A percentile compares a stretch with the other conserved stretches of the same genome.
These are phyloP conservation scores for Pseudonectria foliicola DNA, from an alignment of 2,329 filamentous ascomycete genomes.

Conservation along the genomic window DNA sequence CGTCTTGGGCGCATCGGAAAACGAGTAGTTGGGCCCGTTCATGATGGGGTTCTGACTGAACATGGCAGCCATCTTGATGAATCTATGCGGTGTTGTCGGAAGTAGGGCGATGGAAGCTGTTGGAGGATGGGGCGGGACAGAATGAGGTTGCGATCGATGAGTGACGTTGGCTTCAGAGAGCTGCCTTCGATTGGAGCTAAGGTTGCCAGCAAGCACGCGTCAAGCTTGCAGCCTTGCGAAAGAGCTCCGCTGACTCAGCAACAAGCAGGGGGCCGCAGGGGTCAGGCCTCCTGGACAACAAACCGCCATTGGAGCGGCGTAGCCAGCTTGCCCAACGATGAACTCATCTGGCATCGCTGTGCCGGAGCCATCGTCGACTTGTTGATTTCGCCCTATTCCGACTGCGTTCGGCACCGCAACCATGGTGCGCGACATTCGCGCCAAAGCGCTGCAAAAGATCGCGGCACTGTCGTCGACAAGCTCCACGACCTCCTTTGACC, in stretches of 20 bases:
- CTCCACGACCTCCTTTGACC: slow-evolving; percentile 47
- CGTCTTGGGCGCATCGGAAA: slow-evolving; percentile 52
- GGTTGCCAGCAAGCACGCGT: slow-evolving; percentile 31
- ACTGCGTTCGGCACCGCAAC: slow-evolving; percentile 5
- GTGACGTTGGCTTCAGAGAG: slow-evolving; percentile 6
- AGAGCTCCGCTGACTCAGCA: slow-evolving; percentile 34
- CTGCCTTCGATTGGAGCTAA: slow-evolving; percentile 21
- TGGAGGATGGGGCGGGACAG: slow-evolving; percentile 5
- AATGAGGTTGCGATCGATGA: slow-evolving; percentile 3
- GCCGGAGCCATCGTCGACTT: slow-evolving; percentile 3
- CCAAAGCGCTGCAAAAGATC: slow-evolving; percentile 58
- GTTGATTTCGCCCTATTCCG: slow-evolving; percentile 2
- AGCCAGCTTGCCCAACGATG: slow-evolving; percentile 7
- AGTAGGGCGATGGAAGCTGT: slow-evolving; percentile 7
- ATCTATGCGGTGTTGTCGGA: slow-evolving; percentile 1
- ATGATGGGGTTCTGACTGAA: slow-evolving; percentile 64
- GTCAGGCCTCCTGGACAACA: slow-evolving; percentile 15
- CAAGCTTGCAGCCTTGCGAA: slow-evolving; percentile 46
- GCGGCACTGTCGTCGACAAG: slow-evolving; percentile 53
- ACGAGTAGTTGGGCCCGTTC: slow-evolving; percentile 64
- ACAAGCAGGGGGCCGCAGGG: slow-evolving; percentile 16
- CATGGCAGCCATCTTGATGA: slow-evolving; percentile 52
- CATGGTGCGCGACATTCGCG: slow-evolving; percentile 52
- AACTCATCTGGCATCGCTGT: slow-evolving; percentile 12
- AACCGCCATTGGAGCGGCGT: slow-evolving; percentile 14